Conservation (phyloP, 768 basidiomycete species). For the Sporobolomyces pararoseus region DNA sequence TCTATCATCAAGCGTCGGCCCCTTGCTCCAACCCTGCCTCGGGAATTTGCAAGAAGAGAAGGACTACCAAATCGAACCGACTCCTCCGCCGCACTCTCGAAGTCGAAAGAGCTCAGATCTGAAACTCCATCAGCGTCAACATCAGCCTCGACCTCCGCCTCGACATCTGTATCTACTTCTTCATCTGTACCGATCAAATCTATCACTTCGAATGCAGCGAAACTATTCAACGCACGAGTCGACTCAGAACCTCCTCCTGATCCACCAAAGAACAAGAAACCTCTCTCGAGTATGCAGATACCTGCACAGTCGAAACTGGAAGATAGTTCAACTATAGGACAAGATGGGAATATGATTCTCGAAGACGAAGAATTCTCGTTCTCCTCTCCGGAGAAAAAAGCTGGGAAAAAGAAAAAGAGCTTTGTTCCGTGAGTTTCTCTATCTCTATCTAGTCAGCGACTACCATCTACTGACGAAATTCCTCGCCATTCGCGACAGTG, state of each 20-base stretch:
- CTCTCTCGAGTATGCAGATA: background rate
- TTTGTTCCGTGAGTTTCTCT: constrained; percentile 6
- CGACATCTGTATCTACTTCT: no score
- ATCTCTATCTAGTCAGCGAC: background rate
- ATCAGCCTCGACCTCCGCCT: no score
- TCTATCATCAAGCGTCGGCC: background rate
- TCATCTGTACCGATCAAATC: background rate
- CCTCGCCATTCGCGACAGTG: background rate
- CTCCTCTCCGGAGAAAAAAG: constrained; percentile 1
- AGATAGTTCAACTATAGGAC: no score
- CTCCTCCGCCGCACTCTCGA: background rate
- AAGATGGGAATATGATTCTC: background rate
- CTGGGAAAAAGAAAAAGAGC: background rate
- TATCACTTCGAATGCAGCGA: background rate
- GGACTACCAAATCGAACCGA: background rate
- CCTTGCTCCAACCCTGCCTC: background rate
- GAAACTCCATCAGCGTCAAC: no score
- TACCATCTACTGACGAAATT: background rate
- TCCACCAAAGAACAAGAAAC: background rate
- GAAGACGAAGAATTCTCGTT: constrained; percentile 4
- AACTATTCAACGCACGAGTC: background rate
- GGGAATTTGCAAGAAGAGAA: background rate
- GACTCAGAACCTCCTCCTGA: no score
- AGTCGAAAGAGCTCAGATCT: background rate
- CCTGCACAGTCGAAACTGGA: background rate